A percentile compares a stretch with the other conserved stretches of the same genome.
These are phyloP conservation scores for Wickerhamiella parazyma DNA, from an alignment of 805 yeast genomes.

Conservation along the genomic window DNA sequence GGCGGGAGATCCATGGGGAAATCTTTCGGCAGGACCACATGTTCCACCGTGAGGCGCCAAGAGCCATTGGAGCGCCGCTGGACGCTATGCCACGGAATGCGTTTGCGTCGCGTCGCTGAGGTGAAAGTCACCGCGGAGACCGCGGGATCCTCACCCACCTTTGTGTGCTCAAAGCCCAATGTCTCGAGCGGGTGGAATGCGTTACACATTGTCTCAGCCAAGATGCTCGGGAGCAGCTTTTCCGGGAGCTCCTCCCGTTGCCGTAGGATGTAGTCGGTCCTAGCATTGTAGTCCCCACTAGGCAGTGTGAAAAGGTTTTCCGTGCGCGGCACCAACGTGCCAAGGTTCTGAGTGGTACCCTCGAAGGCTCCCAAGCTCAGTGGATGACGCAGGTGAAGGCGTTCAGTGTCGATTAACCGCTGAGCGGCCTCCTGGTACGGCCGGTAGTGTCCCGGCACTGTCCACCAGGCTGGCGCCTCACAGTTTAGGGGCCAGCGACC, in stretches of 20 bases:
- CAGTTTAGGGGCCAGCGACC: background rate
- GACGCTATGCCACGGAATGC: background rate
- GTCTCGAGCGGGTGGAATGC: background rate
- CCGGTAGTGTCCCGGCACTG: background rate
- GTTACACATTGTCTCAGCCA: background rate
- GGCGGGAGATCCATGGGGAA: background rate
- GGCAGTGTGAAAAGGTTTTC: too few relatives aligned
- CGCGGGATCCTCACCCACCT: background rate
- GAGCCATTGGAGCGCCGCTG: background rate
- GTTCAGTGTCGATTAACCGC: background rate
- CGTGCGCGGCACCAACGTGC: too few relatives aligned
- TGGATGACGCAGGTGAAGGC: too few relatives aligned
- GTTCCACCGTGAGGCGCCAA: background rate
- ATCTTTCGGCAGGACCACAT: background rate
- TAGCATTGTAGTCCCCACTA: too few relatives aligned
- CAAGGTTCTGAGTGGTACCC: too few relatives aligned
- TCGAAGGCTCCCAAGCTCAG: too few relatives aligned
- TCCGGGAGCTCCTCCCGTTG: background rate
- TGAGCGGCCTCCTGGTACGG: background rate
- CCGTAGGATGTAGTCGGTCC: background rate
- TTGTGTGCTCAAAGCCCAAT: background rate
- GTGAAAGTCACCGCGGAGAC: background rate
- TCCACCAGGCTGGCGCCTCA: background rate
- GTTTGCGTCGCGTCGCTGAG: background rate
- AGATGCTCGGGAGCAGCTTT: background rate